phyloP scores from a whole-genome alignment of 495 filamentous ascomycete genomes.

The Xylaria venustula region DNA sequence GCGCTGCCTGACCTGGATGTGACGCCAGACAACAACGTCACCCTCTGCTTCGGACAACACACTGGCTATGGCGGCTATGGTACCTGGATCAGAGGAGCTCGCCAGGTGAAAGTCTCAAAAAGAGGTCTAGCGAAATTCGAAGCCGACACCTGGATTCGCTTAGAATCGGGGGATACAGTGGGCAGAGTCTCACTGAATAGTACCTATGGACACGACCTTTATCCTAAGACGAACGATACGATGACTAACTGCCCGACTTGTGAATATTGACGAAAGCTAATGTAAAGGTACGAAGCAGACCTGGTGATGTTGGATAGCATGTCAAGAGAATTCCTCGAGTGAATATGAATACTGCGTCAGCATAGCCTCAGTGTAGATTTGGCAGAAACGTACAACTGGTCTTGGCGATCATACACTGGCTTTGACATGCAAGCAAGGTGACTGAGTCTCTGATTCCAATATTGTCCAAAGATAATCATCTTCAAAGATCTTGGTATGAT shows the following conservation, averaged over 20 bases:
- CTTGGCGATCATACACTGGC: no score
- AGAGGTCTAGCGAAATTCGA: constrained; percentile 33
- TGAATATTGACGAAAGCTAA: constrained; percentile 6
- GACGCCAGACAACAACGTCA: constrained; percentile 32
- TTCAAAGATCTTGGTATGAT: no score
- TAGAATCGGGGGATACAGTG: constrained; percentile 59
- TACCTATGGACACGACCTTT: constrained; percentile 65
- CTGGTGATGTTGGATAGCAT: background rate
- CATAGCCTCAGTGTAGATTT: no score
- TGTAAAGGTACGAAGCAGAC: background rate
- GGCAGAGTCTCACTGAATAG: constrained; percentile 61
- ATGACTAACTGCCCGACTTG: constrained; percentile 34
- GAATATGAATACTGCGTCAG: no score
- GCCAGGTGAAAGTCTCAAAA: constrained; percentile 55
- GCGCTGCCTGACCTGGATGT: constrained; percentile 28
- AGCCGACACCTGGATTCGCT: constrained; percentile 63
- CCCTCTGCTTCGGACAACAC: constrained; percentile 69
- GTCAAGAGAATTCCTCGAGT: background rate
- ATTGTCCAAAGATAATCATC: no score
- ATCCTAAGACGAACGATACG: constrained; percentile 43
- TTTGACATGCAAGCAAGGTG: no score
- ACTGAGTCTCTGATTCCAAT: no score
- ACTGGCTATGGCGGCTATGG: constrained; percentile 73
- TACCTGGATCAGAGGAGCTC: constrained; percentile 57
- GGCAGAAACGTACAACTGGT: no score